Evolutionary conservation across 2,329 filamentous ascomycete genomes (phyloP).

Genomic region (Apiospora koreana): DNA sequence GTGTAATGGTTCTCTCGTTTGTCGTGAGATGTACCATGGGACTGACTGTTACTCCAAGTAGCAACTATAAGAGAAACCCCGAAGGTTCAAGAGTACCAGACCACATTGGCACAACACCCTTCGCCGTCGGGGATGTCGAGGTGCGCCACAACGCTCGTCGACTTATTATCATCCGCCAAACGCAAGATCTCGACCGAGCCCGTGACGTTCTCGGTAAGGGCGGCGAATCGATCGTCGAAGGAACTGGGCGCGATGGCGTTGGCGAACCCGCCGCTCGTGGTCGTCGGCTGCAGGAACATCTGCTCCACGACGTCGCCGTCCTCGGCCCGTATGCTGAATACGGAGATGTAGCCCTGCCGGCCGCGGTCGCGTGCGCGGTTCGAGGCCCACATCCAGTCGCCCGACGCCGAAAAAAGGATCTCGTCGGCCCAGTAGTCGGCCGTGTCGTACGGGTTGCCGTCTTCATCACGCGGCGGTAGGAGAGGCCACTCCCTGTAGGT

Average conservation of each 20-base stretch:
- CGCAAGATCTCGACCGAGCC: conserved; percentile 38
- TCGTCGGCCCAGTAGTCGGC: conserved; percentile 34
- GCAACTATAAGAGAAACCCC: neutral
- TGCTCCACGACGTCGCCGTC: conserved; percentile 30
- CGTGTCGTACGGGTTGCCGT: conserved; percentile 13
- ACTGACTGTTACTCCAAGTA: neutral
- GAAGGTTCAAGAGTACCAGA: conserved; percentile 20
- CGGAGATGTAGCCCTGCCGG: conserved; percentile 35
- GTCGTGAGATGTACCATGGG: neutral
- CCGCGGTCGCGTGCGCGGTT: conserved; percentile 22
- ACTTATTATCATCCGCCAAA: conserved; percentile 20
- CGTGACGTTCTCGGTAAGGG: conserved; percentile 35
- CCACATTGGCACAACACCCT: conserved; percentile 29
- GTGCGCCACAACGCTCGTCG: conserved; percentile 19
- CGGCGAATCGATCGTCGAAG: conserved; percentile 34
- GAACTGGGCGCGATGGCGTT: conserved; percentile 34
- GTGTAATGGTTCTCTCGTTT: too few species aligned
- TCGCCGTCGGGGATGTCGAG: conserved; percentile 24
- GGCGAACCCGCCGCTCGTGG: conserved; percentile 35
- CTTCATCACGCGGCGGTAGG: conserved; percentile 19
- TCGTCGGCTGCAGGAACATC: conserved; percentile 32
- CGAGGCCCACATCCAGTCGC: conserved; percentile 33
- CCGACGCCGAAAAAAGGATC: conserved; percentile 29
- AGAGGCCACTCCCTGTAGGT: conserved; percentile 21
- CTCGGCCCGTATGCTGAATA: conserved; percentile 27